Conservation (phyloP, 768 basidiomycete genomes). For the Filobasidium wieringae region DNA sequence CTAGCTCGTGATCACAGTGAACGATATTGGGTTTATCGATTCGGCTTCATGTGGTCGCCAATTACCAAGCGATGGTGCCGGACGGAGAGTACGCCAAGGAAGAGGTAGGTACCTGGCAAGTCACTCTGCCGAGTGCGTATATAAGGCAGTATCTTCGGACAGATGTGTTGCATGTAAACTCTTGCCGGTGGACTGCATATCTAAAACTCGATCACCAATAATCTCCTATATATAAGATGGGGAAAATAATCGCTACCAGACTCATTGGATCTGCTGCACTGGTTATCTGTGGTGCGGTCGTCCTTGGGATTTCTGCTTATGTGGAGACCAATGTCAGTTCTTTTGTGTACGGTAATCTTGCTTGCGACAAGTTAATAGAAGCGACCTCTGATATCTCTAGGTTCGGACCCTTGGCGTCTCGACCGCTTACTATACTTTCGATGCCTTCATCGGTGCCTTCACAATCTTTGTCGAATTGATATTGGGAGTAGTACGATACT, state of each 20-base stretch:
- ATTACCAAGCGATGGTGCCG: no score
- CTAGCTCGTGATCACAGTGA: no score
- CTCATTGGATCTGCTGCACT: conserved; percentile 9
- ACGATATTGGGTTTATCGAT: no score
- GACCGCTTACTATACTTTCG: conserved; percentile 19
- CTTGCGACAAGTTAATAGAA: neutral
- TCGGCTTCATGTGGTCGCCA: no score
- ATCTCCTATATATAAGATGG: no score
- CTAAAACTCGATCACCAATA: neutral
- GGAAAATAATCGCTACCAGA: conserved; percentile 2
- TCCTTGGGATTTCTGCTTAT: conserved; percentile 23
- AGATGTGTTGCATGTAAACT: no score
- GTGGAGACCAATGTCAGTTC: conserved; percentile 20
- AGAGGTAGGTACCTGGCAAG: no score
- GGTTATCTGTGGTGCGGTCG: conserved; percentile 14
- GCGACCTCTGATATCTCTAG: neutral
- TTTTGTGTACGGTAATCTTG: neutral
- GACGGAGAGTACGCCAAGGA: no score
- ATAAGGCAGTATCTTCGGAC: no score
- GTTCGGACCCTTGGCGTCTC: conserved; percentile 17
- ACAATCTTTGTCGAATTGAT: conserved; percentile 18
- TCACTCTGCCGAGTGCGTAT: no score
- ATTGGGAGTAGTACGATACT: neutral
- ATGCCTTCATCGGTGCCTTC: conserved; percentile 23
- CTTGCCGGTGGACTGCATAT: no score